Base-by-base conservation (phyloP, 257 asterid species). In the Perilla frutescens region DNA sequence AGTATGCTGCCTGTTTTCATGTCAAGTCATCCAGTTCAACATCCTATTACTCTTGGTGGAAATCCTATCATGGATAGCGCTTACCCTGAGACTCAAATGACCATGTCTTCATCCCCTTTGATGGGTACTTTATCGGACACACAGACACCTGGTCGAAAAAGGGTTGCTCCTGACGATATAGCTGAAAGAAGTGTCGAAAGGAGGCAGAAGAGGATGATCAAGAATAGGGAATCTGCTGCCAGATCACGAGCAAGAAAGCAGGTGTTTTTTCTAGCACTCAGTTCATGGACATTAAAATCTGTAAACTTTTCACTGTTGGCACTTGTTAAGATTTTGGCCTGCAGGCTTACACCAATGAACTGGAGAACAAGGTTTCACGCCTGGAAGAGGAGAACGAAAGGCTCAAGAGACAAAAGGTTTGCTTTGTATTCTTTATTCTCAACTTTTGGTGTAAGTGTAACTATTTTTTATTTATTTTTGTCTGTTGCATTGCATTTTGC, bases 141-240 rank as follows among this genome's bases (percentile, higher is more conserved):
- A 1, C 97, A 90, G 76, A 59, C 89, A 43, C 86, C 87, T 2
- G 91, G 94, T 69, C 72, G 90, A 37, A 92, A 90, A 86, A 79
- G 96, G 86, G 84, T 65, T 62, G 91, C 89, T 14, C 87, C 92
- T 39, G 95, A 81, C 49, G 96, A 83, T 66, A 77, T 88, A 79
- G 83, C 88, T 45, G 95, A 92, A 63, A 91, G 77, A 86, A 83
- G 88, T 66, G 91, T 84, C 43, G 93, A 91, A 72, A 91, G 97
- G 87, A 89, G 96, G 86, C 96, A 91, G 73, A 92, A 92, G 89
- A 90, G 98, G 79, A 92, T 92, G 98, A 90, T 92, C 65, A 92
- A 92, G 87, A 92, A 92, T 63, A 69, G 98, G 87, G 98, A 92
- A 80, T 92, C 98, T 31, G 98, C 98, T 14, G 98, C 98, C 12